Conservation (phyloP, 208 protist species). For the Leishmania tropica region DNA sequence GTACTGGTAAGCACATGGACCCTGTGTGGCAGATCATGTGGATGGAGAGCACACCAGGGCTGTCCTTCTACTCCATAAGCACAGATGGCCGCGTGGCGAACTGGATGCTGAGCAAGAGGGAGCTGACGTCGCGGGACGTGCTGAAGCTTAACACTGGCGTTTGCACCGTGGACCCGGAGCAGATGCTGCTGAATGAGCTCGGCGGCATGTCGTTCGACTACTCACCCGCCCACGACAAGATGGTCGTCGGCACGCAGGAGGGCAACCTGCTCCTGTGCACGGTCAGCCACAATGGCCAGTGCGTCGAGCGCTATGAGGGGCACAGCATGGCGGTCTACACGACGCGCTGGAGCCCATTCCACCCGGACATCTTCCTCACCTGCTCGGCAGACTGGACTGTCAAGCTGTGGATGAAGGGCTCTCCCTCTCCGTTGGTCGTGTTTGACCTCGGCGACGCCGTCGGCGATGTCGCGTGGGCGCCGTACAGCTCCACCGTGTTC, state of each 20-base stretch:
- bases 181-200: conserved; percentile 86
- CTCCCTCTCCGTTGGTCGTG: conserved; percentile 86
- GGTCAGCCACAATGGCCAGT: conserved; percentile 96
- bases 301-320: conserved; percentile 93
- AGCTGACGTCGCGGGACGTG: conserved; percentile 94
- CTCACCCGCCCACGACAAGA: conserved; percentile 83
- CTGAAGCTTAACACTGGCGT: conserved; percentile 84
- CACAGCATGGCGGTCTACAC: conserved; percentile 96
- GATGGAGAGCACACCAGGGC: conserved; percentile 54
- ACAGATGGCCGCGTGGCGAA: conserved; percentile 95
- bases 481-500: conserved; percentile 97
- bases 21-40: conserved; percentile 96
- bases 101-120: conserved; percentile 96
- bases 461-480: conserved; percentile 96
- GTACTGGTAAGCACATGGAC: conserved; percentile 97
- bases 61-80: conserved; percentile 96
- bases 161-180: conserved; percentile 79
- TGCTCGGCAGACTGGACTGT: conserved; percentile 97
- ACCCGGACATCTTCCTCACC: conserved; percentile 95
- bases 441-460: conserved; percentile 97
- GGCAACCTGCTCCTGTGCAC: conserved; percentile 95
- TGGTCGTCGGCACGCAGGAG: conserved; percentile 97
- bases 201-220: conserved; percentile 97
- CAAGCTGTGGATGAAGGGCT: conserved; percentile 95
- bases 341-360: conserved; percentile 96